A percentile compares a stretch with the other conserved stretches of the same genome.
Evolutionary conservation across 495 filamentous ascomycete genomes (phyloP).

Genomic region (Tuber borchii): DNA sequence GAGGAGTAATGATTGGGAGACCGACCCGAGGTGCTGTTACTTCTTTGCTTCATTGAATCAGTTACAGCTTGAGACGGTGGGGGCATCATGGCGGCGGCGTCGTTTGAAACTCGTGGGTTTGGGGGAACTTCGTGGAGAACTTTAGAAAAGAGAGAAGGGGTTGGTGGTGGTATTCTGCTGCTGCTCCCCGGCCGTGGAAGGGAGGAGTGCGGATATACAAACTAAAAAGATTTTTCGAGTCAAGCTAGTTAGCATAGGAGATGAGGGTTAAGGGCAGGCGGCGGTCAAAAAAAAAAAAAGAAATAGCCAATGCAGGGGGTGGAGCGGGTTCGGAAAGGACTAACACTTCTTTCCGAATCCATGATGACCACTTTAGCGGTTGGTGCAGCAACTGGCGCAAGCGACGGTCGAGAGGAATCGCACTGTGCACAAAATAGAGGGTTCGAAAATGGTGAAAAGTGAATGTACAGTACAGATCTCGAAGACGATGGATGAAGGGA

Average conservation of each 20-base stretch:
- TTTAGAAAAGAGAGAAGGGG: slow-evolving; percentile 14
- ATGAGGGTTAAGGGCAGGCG: slow-evolving; percentile 10
- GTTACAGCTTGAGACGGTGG: slow-evolving; percentile 40
- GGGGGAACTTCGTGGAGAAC: slow-evolving; percentile 35
- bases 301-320: neutral
- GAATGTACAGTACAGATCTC: slow-evolving; percentile 11
- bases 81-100: slow-evolving; percentile 36
- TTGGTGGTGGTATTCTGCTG: slow-evolving; percentile 30
- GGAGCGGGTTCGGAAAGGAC: slow-evolving; percentile 8
- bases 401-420: neutral
- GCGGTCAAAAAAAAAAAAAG: too few species aligned
- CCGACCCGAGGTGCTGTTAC: slow-evolving; percentile 26
- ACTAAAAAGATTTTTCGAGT: slow-evolving; percentile 22
- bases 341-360: slow-evolving; percentile 36
- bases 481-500: slow-evolving; percentile 11
- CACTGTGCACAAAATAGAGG: neutral
- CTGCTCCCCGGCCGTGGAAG: slow-evolving; percentile 36
- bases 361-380: slow-evolving; percentile 20
- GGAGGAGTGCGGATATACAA: slow-evolving; percentile 31
- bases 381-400: neutral
- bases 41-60: slow-evolving; percentile 31
- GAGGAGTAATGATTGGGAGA: slow-evolving; percentile 23
- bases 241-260: slow-evolving; percentile 23
- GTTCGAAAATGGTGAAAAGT: neutral
- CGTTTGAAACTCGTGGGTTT: slow-evolving; percentile 30